phyloP scores from a whole-genome alignment of 139 green algal species.

The Micractinium conductrix region DNA sequence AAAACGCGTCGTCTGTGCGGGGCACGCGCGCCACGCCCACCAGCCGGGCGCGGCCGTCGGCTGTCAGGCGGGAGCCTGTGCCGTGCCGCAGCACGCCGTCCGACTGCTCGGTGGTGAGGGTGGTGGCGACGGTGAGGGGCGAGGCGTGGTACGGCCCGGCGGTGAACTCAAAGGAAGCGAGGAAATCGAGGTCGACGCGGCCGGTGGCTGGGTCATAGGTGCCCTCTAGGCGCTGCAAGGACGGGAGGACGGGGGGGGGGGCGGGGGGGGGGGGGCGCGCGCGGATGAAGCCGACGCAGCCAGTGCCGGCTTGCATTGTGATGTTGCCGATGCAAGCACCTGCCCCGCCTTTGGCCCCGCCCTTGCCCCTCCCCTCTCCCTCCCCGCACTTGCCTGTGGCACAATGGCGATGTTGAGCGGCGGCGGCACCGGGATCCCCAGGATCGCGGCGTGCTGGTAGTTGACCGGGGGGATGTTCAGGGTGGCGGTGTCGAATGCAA shows the following conservation, averaged over 20 bases:
- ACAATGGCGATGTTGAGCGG: constrained; percentile 79
- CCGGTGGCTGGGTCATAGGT: constrained; percentile 69
- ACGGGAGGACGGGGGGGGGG: not conserved
- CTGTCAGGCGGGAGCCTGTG: constrained; percentile 40
- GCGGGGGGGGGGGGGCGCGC: not conserved
- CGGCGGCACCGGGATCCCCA: constrained; percentile 80
- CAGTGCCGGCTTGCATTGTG: not conserved
- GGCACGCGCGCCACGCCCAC: constrained; percentile 68
- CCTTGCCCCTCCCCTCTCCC: not conserved
- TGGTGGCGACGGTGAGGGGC: constrained; percentile 68
- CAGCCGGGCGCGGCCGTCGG: constrained; percentile 23
- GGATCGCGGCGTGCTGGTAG: constrained; percentile 64
- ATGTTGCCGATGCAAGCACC: constrained; percentile 47
- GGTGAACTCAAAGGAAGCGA: constrained; percentile 76
- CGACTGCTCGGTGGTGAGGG: constrained; percentile 71
- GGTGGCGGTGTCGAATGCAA: constrained; percentile 41
- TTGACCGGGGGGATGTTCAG: constrained; percentile 78
- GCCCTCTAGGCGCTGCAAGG: constrained; percentile 60
- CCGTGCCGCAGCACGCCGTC: constrained; percentile 50
- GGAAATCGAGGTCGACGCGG: constrained; percentile 73
- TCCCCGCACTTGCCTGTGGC: constrained; percentile 27
- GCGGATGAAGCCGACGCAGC: not conserved
- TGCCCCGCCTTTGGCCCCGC: not conserved
- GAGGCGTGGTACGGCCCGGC: constrained; percentile 57
- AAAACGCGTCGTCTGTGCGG: constrained; percentile 63